Evolutionary conservation across 371 early-diverging fungal genomes (phyloP), one percentile per base, ranked within the genome.

Genomic region (Mucor piriformis): DNA sequence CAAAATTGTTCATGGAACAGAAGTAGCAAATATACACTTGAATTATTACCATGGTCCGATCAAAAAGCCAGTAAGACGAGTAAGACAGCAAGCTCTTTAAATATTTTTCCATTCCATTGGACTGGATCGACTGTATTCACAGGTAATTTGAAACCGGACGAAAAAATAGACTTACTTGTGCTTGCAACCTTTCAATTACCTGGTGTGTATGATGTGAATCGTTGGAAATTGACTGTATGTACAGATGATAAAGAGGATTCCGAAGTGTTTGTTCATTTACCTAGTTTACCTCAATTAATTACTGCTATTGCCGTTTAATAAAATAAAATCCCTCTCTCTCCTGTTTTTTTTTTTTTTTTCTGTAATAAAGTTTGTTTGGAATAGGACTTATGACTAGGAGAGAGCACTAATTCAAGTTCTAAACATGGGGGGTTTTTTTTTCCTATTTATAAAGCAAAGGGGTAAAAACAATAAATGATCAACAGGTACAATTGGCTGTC

Each of bases 201-300:
- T 29, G 92, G 91, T 7, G 79, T 88, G 0, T 91, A 87, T 62
- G 87, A 92, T 62, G 69, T 92, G 34, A 90, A 88, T 67, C 76
- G 87, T 16, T 92, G 92, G 92, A 75, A 81, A 6, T 49, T 86
- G 20, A 77, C 82, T 11, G 77, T 84, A 20, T 60, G 59, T 7
- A 43, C 51, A 0, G 51, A 61, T 24, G 62, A 54, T 40, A 61
- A 60, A 46, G 74, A 62, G 4, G 68, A 62, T 44, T 37, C 54
- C 15, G 67, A 66, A 24, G 54, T 61, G 0, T 66, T 54, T 54
- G 42, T 73, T 11, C 73, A 73, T 49, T 59, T 63, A 35, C 73
- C 73, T 20, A 70, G 54, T 43, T 38, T 70, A 54, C 61, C 70
- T 52, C 73, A 70, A 35, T 33, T 73, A 11, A 37, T 73, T 15